phyloP scores from a whole-genome alignment of 352 stramenopile genomes.

The Pythium grandisporangium region DNA sequence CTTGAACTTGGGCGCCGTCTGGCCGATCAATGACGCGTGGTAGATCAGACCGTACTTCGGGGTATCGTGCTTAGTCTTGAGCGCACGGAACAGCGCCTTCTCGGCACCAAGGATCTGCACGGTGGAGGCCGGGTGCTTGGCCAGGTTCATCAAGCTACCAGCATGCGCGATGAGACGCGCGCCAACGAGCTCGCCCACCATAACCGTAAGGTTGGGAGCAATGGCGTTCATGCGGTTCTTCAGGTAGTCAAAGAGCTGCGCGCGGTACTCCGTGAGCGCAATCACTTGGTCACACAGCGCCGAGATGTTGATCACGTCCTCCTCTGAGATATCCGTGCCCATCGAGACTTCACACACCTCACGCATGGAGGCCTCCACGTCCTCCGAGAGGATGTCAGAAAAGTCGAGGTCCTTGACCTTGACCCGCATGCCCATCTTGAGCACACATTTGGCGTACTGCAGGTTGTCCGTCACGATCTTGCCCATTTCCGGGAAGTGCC shows the following conservation, averaged over 20 bases:
- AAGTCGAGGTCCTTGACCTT: constrained; percentile 93
- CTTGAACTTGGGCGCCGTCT: constrained; percentile 99
- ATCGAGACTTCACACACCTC: constrained; percentile 98
- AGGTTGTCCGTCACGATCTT: constrained; percentile 98
- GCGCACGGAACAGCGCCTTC: constrained; percentile 99
- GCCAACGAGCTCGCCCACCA: constrained; percentile 98
- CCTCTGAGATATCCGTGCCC: constrained; percentile 99
- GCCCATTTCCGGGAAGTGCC: constrained; percentile 96
- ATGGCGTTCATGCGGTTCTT: constrained; percentile 99
- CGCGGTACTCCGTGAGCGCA: constrained; percentile 83
- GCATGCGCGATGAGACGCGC: constrained; percentile 98
- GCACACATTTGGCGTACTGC: constrained; percentile 96
- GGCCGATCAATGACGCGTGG: constrained; percentile 98
- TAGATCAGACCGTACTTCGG: constrained; percentile 99
- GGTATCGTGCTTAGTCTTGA: constrained; percentile 99
- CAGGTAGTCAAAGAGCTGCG: constrained; percentile 99
- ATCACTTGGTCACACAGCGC: constrained; percentile 90
- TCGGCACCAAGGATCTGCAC: constrained; percentile 99
- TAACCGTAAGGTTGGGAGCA: constrained; percentile 98
- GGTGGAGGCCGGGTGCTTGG: constrained; percentile 98
- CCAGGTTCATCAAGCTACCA: constrained; percentile 99
- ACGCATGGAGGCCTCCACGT: constrained; percentile 94
- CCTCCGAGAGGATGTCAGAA: constrained; percentile 80
- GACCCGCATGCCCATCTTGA: constrained; percentile 91
- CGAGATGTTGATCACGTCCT: constrained; percentile 97